phyloP scores from a whole-genome alignment of 345 rosid species.

The Iberis pinnata region DNA sequence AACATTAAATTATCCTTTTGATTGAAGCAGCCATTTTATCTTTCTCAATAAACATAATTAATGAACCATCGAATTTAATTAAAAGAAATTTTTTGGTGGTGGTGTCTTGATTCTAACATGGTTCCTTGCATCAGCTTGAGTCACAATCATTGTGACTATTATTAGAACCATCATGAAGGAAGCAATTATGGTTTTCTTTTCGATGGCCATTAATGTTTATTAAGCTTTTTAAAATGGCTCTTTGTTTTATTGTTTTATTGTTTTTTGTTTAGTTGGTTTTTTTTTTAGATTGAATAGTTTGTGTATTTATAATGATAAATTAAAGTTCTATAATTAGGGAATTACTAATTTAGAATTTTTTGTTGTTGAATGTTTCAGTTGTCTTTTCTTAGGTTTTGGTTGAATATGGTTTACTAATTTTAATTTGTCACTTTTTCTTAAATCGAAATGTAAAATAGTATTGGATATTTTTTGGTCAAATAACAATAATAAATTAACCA shows the following conservation, averaged over 20 bases:
- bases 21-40: slow-evolving; percentile 28
- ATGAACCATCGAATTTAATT: slow-evolving; percentile 19
- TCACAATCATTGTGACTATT: slow-evolving; percentile 24
- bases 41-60: slow-evolving; percentile 13
- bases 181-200: slow-evolving; percentile 24
- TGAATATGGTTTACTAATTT: slow-evolving; percentile 2
- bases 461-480: no score
- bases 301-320: slow-evolving; percentile 9
- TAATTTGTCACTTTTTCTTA: background rate
- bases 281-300: background rate
- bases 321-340: slow-evolving; percentile 14
- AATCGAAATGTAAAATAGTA: no score
- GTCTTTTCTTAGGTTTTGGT: slow-evolving; percentile 13
- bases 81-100: background rate
- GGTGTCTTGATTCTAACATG: slow-evolving; percentile 23
- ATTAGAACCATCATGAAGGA: slow-evolving; percentile 22
- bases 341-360: background rate
- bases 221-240: slow-evolving; percentile 18
- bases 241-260: background rate
- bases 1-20: background rate
- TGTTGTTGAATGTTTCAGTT: slow-evolving; percentile 13
- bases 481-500: no score
- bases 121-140: slow-evolving; percentile 21
- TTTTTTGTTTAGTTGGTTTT: background rate
- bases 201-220: slow-evolving; percentile 24